These are phyloP conservation scores for Monilinia fructicola DNA, from an alignment of 2,329 filamentous ascomycete species.

Conservation along the genomic window DNA sequence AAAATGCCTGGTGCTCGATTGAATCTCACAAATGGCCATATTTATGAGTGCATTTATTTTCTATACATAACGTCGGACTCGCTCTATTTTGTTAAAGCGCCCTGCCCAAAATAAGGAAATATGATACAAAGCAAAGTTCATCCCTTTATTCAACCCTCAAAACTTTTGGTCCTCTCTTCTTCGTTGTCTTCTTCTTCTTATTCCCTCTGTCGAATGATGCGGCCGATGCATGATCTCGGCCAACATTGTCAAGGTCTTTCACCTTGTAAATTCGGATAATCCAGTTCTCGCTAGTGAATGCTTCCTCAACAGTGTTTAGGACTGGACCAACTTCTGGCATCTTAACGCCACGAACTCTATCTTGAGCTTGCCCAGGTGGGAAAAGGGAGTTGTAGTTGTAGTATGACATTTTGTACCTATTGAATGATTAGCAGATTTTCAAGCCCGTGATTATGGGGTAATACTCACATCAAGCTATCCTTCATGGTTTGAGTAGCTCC, in stretches of 20 bases:
- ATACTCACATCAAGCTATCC: slow-evolving; percentile 93
- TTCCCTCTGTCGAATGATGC: slow-evolving; percentile 73
- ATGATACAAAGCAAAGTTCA: slow-evolving; percentile 37
- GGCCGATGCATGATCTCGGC: slow-evolving; percentile 74
- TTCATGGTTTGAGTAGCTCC: slow-evolving; percentile 95
- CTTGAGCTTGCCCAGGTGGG: slow-evolving; percentile 83
- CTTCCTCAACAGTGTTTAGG: slow-evolving; percentile 89
- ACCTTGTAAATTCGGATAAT: slow-evolving; percentile 99
- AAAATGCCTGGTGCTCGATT: not conserved
- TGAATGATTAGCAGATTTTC: slow-evolving; percentile 32
- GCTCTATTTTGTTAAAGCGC: slow-evolving; percentile 29
- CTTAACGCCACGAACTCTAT: slow-evolving; percentile 79
- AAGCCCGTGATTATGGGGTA: not conserved
- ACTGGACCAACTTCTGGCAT: slow-evolving; percentile 83
- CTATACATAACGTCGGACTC: slow-evolving; percentile 28
- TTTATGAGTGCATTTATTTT: slow-evolving; percentile 39
- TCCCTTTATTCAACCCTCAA: slow-evolving; percentile 66
- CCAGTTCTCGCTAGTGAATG: slow-evolving; percentile 99
- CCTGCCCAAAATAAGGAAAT: slow-evolving; percentile 30
- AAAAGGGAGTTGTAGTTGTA: slow-evolving; percentile 95
- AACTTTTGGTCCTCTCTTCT: slow-evolving; percentile 70
- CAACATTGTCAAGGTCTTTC: slow-evolving; percentile 96
- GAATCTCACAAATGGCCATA: slow-evolving; percentile 13
- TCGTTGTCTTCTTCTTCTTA: slow-evolving; percentile 77
- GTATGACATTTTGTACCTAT: slow-evolving; percentile 99